phyloP scores from a whole-genome alignment of 805 yeast species.

The Yarrowia sp. region DNA sequence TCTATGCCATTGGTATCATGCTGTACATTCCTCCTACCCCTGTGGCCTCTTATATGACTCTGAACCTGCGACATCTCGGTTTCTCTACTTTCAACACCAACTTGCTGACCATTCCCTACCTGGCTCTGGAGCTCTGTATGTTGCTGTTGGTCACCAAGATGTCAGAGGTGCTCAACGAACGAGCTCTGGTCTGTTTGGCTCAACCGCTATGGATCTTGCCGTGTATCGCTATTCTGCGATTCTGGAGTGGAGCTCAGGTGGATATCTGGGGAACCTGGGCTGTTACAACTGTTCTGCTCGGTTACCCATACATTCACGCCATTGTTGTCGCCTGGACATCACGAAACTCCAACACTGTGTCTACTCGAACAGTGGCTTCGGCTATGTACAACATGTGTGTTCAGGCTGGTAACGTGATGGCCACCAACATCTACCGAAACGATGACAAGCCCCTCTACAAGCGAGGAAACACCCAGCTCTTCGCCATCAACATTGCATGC shows the following conservation, averaged over 20 bases:
- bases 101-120: conserved; percentile 54
- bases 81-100: conserved; percentile 61
- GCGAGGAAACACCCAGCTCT: conserved; percentile 58
- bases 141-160: conserved; percentile 41
- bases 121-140: conserved; percentile 40
- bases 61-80: conserved; percentile 59
- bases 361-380: conserved; percentile 69
- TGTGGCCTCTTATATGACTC: conserved; percentile 56
- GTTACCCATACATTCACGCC: conserved; percentile 57
- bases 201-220: conserved; percentile 43
- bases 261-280: conserved; percentile 49
- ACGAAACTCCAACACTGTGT: conserved; percentile 65
- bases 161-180: conserved; percentile 40
- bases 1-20: conserved; percentile 58
- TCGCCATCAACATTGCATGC: conserved; percentile 45
- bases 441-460: conserved; percentile 67
- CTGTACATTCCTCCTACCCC: conserved; percentile 53
- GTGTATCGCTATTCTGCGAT: conserved; percentile 38
- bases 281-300: conserved; percentile 45
- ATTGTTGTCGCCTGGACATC: conserved; percentile 68
- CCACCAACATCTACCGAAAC: conserved; percentile 62
- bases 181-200: conserved; percentile 40
- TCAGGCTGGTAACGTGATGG: conserved; percentile 63
- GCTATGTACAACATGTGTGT: conserved; percentile 70
- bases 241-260: conserved; percentile 44